Evolutionary conservation across 2,329 filamentous ascomycete species (phyloP), one percentile per base, ranked within the genome.

Genomic region (Phialocephala sp.): DNA sequence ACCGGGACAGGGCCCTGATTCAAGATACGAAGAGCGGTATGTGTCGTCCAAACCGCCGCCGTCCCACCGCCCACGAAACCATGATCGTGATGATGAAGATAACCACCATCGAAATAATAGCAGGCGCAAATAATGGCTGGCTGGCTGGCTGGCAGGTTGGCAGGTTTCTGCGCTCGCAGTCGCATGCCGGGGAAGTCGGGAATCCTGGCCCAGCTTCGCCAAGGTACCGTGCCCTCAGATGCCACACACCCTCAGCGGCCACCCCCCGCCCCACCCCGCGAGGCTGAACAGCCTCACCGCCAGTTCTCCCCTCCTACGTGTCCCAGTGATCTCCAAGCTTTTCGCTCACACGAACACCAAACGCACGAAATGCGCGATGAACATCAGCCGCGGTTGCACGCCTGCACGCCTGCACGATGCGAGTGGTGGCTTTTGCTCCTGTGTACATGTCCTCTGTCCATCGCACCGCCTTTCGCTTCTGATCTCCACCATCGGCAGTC

Each of bases 211-310:
- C 6, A 32, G 27, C 27, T 32, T 32, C 6, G 6, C 27, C 3
- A 32, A 32, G 27, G 27, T 32, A 32, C 27, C 27, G 27, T 32
- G 3, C 27, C 6, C 27, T 32, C 27, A 32, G 6, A 55, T 32
- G 6, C 20, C 24, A n/a, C 50, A 52, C 22, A 55, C 27, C 50
- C 14, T 14, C 18, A 12, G 6, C 12, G 14, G 22, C 27, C 14
- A 11, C 14, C 36, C 8, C 22, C 20, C 24, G 32, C 55, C 55
- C 36, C 36, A 24, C 55, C 37, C 35, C 55, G 35, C 55, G 39
- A 57, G 55, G 55, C 55, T 57, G 55, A 57, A 57, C 32, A 57
- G 55, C 36, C 55, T 57, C 32, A 57, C 55, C 55, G 55, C 55
- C 36, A 41, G 55, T 57, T 57, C 35, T 14, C 11, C 24, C 14